phyloP scores from a whole-genome alignment of 2,329 filamentous ascomycete genomes.

The Gnomoniopsis sp. region DNA sequence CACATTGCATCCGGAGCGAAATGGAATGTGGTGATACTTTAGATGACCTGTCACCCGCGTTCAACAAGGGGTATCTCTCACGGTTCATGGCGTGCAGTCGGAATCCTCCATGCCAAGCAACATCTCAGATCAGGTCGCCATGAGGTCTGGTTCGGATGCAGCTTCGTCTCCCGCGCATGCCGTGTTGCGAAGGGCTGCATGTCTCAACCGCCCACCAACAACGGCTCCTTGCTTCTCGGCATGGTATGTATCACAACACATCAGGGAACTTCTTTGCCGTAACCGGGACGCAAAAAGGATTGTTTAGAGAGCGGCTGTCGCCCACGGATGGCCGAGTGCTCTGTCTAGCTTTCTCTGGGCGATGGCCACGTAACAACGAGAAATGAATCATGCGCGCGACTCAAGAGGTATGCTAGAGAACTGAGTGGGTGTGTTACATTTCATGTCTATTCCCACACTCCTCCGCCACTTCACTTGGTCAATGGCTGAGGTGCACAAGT shows the following conservation, averaged over 20 bases:
- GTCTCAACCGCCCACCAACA: background rate
- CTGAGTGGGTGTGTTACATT: background rate
- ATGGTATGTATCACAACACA: background rate
- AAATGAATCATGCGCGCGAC: background rate
- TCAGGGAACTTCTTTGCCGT: background rate
- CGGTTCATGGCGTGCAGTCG: background rate
- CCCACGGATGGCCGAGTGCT: background rate
- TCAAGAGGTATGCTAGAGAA: background rate
- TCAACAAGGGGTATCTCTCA: background rate
- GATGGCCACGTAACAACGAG: too few relatives aligned
- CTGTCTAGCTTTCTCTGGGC: background rate
- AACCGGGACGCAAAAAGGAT: background rate
- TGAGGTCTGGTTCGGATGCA: constrained; percentile 19
- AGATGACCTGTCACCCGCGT: background rate
- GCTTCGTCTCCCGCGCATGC: background rate
- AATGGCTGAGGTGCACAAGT: background rate
- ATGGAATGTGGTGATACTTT: background rate
- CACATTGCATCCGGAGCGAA: background rate
- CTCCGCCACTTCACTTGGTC: background rate
- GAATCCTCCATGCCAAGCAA: constrained; percentile 12
- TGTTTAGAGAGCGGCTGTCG: background rate
- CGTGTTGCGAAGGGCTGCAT: background rate
- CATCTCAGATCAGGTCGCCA: constrained; percentile 16
- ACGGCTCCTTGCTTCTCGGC: background rate
- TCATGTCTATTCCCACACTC: background rate